Percentiles rank a stretch among this genome's conserved stretches.
These are phyloP conservation scores for Oryza rufipogon DNA, from an alignment of 176 grass and related monocot species.

Conservation along the genomic window DNA sequence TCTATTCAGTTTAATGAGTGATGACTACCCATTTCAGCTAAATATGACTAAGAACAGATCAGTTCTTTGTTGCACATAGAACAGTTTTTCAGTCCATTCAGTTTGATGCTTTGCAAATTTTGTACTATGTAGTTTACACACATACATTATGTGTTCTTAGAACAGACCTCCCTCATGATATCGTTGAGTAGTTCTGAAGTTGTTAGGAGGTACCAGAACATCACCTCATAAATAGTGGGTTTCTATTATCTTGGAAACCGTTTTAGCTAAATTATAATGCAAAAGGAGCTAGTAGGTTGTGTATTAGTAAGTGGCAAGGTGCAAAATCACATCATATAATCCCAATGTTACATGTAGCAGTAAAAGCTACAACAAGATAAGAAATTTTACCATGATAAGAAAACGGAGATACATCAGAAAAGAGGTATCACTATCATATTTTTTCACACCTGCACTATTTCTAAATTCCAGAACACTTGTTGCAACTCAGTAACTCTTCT, in stretches of 20 bases:
- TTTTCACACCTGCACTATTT: constrained; percentile 23
- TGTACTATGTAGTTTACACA: background rate
- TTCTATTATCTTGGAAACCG: background rate
- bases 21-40: background rate
- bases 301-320: background rate
- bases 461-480: constrained; percentile 2
- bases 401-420: constrained; percentile 19
- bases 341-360: constrained; percentile 15
- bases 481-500: background rate
- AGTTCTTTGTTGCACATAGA: background rate
- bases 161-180: background rate
- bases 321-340: constrained; percentile 4
- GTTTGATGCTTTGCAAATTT: background rate
- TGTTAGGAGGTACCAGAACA: background rate
- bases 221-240: background rate
- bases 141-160: background rate
- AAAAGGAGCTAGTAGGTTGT: background rate
- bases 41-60: background rate
- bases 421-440: background rate
- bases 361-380: constrained; percentile 20
- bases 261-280: background rate
- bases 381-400: constrained; percentile 22
- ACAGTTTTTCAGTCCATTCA: background rate
- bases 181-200: background rate
- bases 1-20: background rate